phyloP scores from a whole-genome alignment of 2,329 filamentous ascomycete species.

The Neophaeococcomyces mojaviensis region DNA sequence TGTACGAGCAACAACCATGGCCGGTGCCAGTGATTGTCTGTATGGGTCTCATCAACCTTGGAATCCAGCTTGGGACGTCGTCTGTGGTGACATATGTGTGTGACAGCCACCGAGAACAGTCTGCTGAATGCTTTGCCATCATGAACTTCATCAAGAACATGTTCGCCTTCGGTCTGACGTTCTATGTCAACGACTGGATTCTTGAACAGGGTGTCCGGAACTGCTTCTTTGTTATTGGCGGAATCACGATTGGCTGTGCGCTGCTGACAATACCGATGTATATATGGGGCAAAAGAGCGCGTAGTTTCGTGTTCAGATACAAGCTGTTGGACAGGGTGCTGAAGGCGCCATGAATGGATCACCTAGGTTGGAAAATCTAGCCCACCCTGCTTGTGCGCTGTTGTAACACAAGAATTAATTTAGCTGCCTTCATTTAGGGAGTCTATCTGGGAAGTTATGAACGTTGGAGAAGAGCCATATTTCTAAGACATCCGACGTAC shows the following conservation, averaged over 20 bases:
- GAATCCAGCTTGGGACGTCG: conserved; percentile 33
- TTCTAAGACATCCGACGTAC: no score
- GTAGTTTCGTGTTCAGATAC: conserved; percentile 1
- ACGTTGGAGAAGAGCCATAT: no score
- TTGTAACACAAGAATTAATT: no score
- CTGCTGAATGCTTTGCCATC: conserved; percentile 32
- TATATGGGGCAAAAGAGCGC: neutral
- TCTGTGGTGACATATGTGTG: conserved; percentile 33
- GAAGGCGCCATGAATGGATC: neutral
- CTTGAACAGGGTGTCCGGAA: conserved; percentile 30
- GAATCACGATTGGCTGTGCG: conserved; percentile 28
- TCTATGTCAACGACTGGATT: conserved; percentile 36
- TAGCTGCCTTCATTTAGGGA: no score
- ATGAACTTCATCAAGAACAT: conserved; percentile 37
- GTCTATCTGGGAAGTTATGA: no score
- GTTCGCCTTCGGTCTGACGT: conserved; percentile 34
- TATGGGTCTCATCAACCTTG: conserved; percentile 30
- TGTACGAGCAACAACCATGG: conserved; percentile 26
- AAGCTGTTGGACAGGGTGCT: neutral
- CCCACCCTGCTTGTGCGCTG: no score
- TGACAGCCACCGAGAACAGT: conserved; percentile 33
- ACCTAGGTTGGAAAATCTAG: no score
- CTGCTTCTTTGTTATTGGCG: conserved; percentile 33
- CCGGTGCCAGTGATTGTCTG: conserved; percentile 31
- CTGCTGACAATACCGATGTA: conserved; percentile 30